These are phyloP conservation scores for Euphorbia pulcherrima DNA, from an alignment of 345 rosid genomes.

Conservation along the genomic window DNA sequence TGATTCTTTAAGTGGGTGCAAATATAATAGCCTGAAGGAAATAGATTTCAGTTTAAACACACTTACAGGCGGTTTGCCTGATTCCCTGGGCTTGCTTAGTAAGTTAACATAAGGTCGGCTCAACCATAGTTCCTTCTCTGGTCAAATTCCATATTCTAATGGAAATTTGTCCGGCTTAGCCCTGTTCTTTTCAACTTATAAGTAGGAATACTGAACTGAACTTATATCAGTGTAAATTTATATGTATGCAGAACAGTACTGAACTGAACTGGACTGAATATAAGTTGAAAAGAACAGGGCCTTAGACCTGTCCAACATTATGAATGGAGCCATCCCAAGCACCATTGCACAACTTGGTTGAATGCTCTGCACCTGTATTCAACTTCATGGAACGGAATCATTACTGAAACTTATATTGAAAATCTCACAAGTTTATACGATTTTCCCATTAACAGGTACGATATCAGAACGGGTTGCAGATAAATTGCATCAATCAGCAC, in stretches of 20 bases:
- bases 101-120: not conserved
- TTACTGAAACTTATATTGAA: constrained; percentile 14
- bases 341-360: constrained; percentile 13
- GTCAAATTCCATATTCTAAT: constrained; percentile 11
- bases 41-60: constrained; percentile 17
- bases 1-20: constrained; percentile 19
- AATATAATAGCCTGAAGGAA: constrained; percentile 24
- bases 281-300: too few relatives aligned
- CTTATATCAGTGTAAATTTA: too few relatives aligned
- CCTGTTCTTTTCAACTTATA: too few relatives aligned
- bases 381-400: constrained; percentile 19
- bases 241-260: too few relatives aligned
- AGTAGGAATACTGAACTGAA: too few relatives aligned
- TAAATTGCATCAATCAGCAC: too few relatives aligned
- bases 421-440: constrained; percentile 10
- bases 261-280: too few relatives aligned
- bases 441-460: constrained; percentile 25
- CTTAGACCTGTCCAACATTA: not conserved
- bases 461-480: constrained; percentile 36
- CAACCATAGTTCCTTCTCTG: constrained; percentile 4
- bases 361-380: not conserved
- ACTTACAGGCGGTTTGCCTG: constrained; percentile 6
- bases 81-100: constrained; percentile 6
- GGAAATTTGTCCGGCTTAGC: constrained; percentile 16
- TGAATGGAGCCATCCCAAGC: constrained; percentile 18